Conservation (phyloP, 2,329 filamentous ascomycete species). For the Epichloe scottii region DNA sequence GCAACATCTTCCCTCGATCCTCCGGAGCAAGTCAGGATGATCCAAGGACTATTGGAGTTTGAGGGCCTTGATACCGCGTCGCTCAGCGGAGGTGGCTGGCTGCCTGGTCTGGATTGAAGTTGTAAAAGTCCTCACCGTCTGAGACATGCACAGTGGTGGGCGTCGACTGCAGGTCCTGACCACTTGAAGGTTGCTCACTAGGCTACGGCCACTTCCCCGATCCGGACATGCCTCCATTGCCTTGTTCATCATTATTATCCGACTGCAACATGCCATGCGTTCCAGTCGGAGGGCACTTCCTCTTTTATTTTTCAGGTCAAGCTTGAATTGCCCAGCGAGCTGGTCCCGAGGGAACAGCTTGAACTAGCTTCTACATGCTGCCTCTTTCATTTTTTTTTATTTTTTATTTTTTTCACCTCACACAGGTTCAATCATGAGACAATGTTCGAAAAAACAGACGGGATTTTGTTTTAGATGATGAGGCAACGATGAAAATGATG, state of each 20-base stretch:
- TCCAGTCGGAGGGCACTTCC: not conserved
- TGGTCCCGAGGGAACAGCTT: no score
- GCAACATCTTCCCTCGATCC: slow-evolving; percentile 6
- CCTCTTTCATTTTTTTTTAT: no score
- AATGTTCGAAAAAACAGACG: no score
- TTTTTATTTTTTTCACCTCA: no score
- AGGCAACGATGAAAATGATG: no score
- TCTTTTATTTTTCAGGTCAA: not conserved
- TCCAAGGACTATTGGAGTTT: slow-evolving; percentile 16
- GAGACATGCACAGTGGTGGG: no score
- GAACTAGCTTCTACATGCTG: no score
- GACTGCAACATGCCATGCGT: not conserved
- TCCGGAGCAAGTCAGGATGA: slow-evolving; percentile 5
- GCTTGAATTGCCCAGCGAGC: no score
- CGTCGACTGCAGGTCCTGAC: not conserved
- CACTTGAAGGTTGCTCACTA: not conserved
- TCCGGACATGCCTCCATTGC: not conserved
- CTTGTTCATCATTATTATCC: not conserved
- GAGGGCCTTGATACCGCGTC: slow-evolving; percentile 19
- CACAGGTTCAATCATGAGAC: no score
- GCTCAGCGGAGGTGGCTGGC: slow-evolving; percentile 21
- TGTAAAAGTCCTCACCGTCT: not conserved
- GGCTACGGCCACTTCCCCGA: not conserved
- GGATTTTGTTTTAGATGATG: no score
- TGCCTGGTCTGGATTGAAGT: slow-evolving; percentile 23